phyloP scores from a whole-genome alignment of 495 filamentous ascomycete genomes.

The Arthonia radiata region DNA sequence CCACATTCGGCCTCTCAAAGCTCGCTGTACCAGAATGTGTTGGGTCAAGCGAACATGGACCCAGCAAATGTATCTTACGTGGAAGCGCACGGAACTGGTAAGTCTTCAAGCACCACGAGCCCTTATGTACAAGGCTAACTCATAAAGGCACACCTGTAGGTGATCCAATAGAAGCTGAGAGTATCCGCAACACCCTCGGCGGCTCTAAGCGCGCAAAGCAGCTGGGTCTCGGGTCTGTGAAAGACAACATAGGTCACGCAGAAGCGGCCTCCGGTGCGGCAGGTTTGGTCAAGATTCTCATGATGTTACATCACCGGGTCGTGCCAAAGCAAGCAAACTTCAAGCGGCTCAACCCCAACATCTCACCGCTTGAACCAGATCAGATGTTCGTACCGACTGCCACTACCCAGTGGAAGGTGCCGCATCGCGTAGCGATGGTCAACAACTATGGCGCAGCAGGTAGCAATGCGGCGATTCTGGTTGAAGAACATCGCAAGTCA shows the following conservation, averaged over 20 bases:
- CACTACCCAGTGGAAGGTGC: not conserved
- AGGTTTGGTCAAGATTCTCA: too few relatives aligned
- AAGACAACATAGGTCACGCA: too few relatives aligned
- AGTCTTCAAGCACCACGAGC: too few relatives aligned
- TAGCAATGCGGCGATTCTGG: slow-evolving; percentile 16
- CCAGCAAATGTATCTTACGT: slow-evolving; percentile 5
- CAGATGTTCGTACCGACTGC: not conserved
- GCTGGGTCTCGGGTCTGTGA: too few relatives aligned
- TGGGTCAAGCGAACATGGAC: slow-evolving; percentile 4
- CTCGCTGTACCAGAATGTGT: slow-evolving; percentile 4
- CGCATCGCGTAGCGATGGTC: too few relatives aligned
- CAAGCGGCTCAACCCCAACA: slow-evolving; percentile 17
- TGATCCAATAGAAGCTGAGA: slow-evolving; percentile 1
- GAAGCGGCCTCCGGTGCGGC: too few relatives aligned
- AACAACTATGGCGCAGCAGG: slow-evolving; percentile 1
- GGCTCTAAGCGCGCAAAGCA: too few relatives aligned
- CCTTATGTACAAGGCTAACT: not conserved
- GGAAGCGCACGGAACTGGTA: too few relatives aligned
- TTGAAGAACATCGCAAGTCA: slow-evolving; percentile 9
- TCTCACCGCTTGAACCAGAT: too few relatives aligned
- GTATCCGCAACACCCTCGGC: not conserved
- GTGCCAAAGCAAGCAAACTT: slow-evolving; percentile 21
- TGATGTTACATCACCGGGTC: slow-evolving; percentile 20
- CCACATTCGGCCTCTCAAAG: not conserved
- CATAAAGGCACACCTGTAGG: slow-evolving; percentile 1